These are phyloP conservation scores for Neurospora sp. DNA, from an alignment of 2,329 filamentous ascomycete species.

Conservation along the genomic window DNA sequence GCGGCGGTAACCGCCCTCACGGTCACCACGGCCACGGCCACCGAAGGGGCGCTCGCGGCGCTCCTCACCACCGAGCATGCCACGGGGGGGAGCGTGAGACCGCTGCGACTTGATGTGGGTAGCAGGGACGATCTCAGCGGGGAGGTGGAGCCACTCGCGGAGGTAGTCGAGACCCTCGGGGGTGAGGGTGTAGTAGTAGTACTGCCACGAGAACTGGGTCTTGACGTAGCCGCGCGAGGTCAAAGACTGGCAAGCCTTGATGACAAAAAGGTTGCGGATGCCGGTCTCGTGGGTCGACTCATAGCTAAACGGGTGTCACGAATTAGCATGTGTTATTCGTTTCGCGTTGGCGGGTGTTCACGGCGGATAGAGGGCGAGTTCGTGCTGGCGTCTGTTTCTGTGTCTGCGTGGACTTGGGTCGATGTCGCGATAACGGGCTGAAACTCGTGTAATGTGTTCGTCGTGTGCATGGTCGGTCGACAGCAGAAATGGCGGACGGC, in stretches of 20 bases:
- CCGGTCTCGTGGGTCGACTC: slow-evolving; percentile 74
- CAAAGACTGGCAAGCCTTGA: slow-evolving; percentile 98
- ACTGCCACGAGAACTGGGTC: slow-evolving; percentile 99
- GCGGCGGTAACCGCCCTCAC: slow-evolving; percentile 86
- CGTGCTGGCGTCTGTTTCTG: neutral
- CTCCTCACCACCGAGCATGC: slow-evolving; percentile 91
- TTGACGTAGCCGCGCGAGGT: slow-evolving; percentile 98
- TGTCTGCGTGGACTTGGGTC: slow-evolving; percentile 5
- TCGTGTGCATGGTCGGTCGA: neutral
- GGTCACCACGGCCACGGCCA: slow-evolving; percentile 63
- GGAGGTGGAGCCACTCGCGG: slow-evolving; percentile 99
- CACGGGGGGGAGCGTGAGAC: slow-evolving; percentile 93
- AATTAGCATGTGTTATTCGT: slow-evolving; percentile 15
- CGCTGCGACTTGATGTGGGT: slow-evolving; percentile 99
- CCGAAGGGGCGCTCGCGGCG: slow-evolving; percentile 75
- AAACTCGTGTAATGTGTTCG: neutral
- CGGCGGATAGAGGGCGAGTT: neutral
- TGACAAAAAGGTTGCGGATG: slow-evolving; percentile 98
- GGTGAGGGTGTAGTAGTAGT: slow-evolving; percentile 99
- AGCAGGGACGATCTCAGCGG: slow-evolving; percentile 97
- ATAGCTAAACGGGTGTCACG: slow-evolving; percentile 18
- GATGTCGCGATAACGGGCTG: slow-evolving; percentile 1
- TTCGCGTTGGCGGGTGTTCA: slow-evolving; percentile 3
- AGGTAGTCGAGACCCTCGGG: slow-evolving; percentile 99
- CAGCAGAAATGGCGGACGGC: neutral